Evolutionary conservation across 176 grass and related monocot genomes (phyloP).

Genomic region (Stipa capillata): DNA sequence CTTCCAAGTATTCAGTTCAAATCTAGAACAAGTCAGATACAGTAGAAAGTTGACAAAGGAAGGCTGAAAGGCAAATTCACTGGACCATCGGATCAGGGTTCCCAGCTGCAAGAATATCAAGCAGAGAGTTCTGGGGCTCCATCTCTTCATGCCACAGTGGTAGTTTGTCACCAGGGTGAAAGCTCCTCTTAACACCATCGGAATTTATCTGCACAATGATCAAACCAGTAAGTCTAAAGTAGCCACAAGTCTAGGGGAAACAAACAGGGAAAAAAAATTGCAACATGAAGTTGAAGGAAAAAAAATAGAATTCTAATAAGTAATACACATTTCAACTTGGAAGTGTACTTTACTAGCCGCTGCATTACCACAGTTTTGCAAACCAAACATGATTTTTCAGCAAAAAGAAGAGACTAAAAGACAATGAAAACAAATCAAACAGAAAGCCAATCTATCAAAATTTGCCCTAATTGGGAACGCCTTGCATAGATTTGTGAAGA

Average conservation of each 20-base stretch:
- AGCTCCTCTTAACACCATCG: slow-evolving; percentile 63
- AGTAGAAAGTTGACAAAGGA: not conserved
- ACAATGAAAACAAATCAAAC: not conserved
- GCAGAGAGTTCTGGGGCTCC: slow-evolving; percentile 66
- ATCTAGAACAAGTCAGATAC: slow-evolving; percentile 25
- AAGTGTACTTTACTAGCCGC: not conserved
- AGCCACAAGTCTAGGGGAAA: not conserved
- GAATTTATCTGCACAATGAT: slow-evolving; percentile 51
- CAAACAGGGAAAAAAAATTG: too few species aligned
- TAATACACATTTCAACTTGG: not conserved
- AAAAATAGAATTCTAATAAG: not conserved
- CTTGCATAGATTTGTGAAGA: not conserved
- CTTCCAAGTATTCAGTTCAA: not conserved
- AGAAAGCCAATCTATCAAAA: not conserved
- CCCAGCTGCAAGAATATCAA: slow-evolving; percentile 65
- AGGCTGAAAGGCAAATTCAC: slow-evolving; percentile 1
- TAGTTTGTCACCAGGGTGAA: slow-evolving; percentile 62
- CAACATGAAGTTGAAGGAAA: not conserved
- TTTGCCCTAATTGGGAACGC: too few species aligned
- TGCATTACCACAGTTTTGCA: not conserved
- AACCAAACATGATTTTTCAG: not conserved
- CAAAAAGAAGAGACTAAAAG: not conserved
- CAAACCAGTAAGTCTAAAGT: slow-evolving; percentile 1
- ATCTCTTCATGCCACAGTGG: slow-evolving; percentile 90
- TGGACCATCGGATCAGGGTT: slow-evolving; percentile 83